These are phyloP conservation scores for Acanthamoeba lenticulata DNA, from an alignment of 208 protist genomes.

Conservation along the genomic window DNA sequence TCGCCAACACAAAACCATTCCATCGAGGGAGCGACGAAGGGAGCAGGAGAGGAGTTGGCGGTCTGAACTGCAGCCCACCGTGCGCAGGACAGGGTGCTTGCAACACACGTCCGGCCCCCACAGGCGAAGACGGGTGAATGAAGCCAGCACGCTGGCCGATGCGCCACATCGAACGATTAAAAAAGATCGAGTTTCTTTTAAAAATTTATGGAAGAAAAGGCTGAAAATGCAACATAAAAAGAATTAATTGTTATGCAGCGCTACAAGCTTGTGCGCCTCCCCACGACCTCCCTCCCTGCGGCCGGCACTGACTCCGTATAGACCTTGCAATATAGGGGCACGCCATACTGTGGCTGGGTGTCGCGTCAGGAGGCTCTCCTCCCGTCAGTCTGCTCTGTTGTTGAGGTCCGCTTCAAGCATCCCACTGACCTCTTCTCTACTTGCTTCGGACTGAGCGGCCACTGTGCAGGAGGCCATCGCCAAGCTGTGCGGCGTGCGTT, in stretches of 20 bases:
- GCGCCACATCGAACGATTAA: neutral
- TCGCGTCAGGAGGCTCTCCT: neutral
- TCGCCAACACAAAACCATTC: neutral
- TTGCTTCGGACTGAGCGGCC: neutral
- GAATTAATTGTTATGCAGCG: neutral
- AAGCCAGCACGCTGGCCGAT: neutral
- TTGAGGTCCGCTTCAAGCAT: neutral
- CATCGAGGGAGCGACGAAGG: neutral
- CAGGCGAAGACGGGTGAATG: neutral
- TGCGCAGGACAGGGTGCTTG: no score
- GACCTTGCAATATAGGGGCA: slow-evolving; percentile 11
- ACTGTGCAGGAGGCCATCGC: neutral
- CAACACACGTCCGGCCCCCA: neutral
- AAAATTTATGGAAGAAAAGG: neutral
- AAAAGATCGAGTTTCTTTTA: neutral
- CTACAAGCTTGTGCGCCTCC: neutral
- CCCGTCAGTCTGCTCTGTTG: neutral
- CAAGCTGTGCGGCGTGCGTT: neutral
- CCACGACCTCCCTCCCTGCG: neutral
- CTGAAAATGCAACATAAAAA: neutral
- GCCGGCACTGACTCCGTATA: neutral
- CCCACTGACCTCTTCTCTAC: neutral
- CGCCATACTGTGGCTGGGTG: neutral
- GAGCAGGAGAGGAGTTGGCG: neutral
- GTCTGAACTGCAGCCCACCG: no score